phyloP scores from a whole-genome alignment of 805 yeast species.

The Alloascoidea hylecoeti region DNA sequence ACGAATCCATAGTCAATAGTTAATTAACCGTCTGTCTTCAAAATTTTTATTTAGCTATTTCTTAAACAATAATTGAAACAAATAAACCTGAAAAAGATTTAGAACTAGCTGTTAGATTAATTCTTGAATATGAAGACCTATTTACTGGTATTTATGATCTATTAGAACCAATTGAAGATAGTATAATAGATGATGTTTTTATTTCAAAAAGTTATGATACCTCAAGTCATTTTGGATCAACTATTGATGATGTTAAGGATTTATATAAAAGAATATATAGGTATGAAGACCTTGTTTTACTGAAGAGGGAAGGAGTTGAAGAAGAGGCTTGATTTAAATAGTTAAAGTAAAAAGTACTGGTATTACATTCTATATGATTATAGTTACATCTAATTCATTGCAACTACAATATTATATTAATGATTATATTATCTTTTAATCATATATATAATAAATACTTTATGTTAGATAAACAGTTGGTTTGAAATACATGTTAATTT shows the following conservation, averaged over 20 bases:
- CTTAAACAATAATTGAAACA: conserved; percentile 90
- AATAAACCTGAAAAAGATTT: conserved; percentile 84
- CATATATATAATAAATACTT: no score
- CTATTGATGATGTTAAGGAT: conserved; percentile 95
- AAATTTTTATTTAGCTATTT: conserved; percentile 85
- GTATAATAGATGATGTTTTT: conserved; percentile 63
- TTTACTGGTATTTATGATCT: conserved; percentile 90
- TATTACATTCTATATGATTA: no score
- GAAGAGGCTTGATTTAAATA: no score
- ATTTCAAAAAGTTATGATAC: conserved; percentile 89
- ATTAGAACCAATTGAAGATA: conserved; percentile 79
- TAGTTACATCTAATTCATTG: no score
- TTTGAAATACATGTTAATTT: no score
- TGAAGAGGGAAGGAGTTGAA: conserved; percentile 56
- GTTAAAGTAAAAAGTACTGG: no score
- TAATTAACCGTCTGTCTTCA: conserved; percentile 75
- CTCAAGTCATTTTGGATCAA: conserved; percentile 86
- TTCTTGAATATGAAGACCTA: conserved; percentile 67
- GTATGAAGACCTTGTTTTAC: conserved; percentile 76
- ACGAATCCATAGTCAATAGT: conserved; percentile 93
- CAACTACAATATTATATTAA: no score
- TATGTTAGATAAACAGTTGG: no score
- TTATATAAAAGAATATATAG: conserved; percentile 86
- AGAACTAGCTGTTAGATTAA: conserved; percentile 84
- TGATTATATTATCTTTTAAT: no score